These are phyloP conservation scores for Cyphellophora attinorum DNA, from an alignment of 2,329 filamentous ascomycete genomes.

Conservation along the genomic window DNA sequence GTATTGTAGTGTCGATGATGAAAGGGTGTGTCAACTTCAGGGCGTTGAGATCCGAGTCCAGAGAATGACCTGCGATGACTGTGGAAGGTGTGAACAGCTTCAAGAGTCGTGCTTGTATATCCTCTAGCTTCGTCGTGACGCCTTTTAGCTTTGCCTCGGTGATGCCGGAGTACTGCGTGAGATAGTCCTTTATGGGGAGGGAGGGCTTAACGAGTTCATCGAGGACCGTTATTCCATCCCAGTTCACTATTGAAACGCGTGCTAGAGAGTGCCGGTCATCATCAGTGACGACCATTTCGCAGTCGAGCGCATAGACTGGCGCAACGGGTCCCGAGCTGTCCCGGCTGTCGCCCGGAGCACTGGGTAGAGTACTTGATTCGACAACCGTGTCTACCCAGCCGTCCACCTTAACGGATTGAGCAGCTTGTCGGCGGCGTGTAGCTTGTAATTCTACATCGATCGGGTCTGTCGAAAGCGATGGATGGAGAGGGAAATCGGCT, in stretches of 20 bases:
- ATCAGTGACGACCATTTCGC: constrained; percentile 92
- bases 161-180: constrained; percentile 87
- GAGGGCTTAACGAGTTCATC: constrained; percentile 89
- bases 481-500: constrained; percentile 78
- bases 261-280: constrained; percentile 74
- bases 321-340: constrained; percentile 62
- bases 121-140: constrained; percentile 71
- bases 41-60: constrained; percentile 57
- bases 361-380: constrained; percentile 43
- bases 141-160: constrained; percentile 73
- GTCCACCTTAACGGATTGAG: constrained; percentile 37
- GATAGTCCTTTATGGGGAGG: constrained; percentile 81
- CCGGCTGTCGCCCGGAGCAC: neutral
- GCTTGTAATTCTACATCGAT: constrained; percentile 46
- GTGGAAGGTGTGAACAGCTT: constrained; percentile 49
- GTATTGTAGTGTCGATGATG: constrained; percentile 80
- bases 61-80: constrained; percentile 37
- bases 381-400: constrained; percentile 82
- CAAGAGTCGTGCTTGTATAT: constrained; percentile 73
- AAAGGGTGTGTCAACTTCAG: constrained; percentile 83
- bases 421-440: constrained; percentile 41
- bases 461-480: constrained; percentile 55
- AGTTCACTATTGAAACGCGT: constrained; percentile 75
- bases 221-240: constrained; percentile 69
- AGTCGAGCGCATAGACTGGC: constrained; percentile 74